Percentiles rank a stretch among this genome's conserved stretches.
These are phyloP conservation scores for Pisolithus tinctorius DNA, from an alignment of 768 basidiomycete genomes.

Conservation along the genomic window DNA sequence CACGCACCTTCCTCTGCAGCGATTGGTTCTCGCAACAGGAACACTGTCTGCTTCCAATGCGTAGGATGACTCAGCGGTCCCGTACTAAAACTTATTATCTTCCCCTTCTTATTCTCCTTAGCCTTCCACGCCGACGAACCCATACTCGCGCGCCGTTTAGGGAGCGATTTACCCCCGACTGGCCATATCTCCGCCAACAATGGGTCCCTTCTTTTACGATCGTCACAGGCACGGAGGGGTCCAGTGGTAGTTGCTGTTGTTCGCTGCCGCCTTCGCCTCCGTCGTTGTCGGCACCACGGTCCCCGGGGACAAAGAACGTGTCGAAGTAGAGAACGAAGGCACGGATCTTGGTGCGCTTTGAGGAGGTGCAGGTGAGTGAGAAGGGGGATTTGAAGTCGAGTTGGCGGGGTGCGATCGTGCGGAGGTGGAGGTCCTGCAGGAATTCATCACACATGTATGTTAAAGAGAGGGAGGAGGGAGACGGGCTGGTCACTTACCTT, in stretches of 20 bases:
- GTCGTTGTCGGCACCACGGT: no score
- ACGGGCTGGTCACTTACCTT: constrained; percentile 43
- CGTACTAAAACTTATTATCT: constrained; percentile 77
- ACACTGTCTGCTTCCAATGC: constrained; percentile 96
- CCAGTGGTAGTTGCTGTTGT: constrained; percentile 33
- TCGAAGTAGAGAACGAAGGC: constrained; percentile 92
- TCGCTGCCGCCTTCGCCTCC: no score
- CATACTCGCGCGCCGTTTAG: constrained; percentile 52
- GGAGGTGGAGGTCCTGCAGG: constrained; percentile 68
- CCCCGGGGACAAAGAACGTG: constrained; percentile 68
- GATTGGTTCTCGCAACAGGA: constrained; percentile 77
- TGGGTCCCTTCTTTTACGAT: constrained; percentile 50
- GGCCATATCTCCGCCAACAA: constrained; percentile 76
- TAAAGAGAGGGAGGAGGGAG: neutral
- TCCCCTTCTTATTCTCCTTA: constrained; percentile 33
- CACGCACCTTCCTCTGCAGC: constrained; percentile 63
- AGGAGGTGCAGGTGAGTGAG: constrained; percentile 54
- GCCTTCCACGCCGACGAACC: constrained; percentile 28
- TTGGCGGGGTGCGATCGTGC: constrained; percentile 55
- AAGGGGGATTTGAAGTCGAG: constrained; percentile 80
- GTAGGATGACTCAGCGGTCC: constrained; percentile 83
- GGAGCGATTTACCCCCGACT: constrained; percentile 58
- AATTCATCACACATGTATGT: neutral
- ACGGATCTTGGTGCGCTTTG: constrained; percentile 58
- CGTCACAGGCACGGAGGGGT: constrained; percentile 46